A percentile compares a stretch with the other conserved stretches of the same genome.
Evolutionary conservation across 2,329 filamentous ascomycete genomes (phyloP).

Genomic region (Canariomyces notabilis): DNA sequence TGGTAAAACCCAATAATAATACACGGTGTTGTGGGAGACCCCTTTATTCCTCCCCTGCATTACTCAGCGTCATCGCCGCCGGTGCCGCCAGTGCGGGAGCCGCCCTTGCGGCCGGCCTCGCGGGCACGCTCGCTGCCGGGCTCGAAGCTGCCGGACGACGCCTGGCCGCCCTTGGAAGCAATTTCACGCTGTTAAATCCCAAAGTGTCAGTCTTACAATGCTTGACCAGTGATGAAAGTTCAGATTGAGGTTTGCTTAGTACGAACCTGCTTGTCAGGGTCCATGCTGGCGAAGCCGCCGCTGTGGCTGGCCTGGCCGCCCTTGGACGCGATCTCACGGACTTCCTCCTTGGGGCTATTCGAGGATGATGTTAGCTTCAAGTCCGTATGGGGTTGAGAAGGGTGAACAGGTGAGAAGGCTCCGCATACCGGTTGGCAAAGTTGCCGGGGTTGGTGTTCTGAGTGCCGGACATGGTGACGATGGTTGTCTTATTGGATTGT

Average conservation of each 20-base stretch:
- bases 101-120: constrained; percentile 52
- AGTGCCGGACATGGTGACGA: constrained; percentile 20
- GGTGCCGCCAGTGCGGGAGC: constrained; percentile 23
- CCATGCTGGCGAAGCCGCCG: constrained; percentile 38
- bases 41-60: too few relatives aligned
- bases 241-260: not conserved
- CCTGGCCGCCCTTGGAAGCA: constrained; percentile 50
- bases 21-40: too few relatives aligned
- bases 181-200: constrained; percentile 41
- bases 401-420: not conserved
- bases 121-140: constrained; percentile 46
- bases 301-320: constrained; percentile 36
- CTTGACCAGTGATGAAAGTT: too few relatives aligned
- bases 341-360: constrained; percentile 39
- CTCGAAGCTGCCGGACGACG: constrained; percentile 50
- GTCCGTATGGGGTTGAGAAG: not conserved
- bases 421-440: constrained; percentile 33
- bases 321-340: constrained; percentile 38
- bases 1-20: too few relatives aligned
- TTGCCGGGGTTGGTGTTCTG: constrained; percentile 34
- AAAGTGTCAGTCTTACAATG: not conserved
- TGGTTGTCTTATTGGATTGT: not conserved
- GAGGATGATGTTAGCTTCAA: not conserved
- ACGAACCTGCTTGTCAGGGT: constrained; percentile 30
- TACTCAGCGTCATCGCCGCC: constrained; percentile 11